Conservation (phyloP, 164 flowering plant genomes). For the Kingdonia uniflora region DNA sequence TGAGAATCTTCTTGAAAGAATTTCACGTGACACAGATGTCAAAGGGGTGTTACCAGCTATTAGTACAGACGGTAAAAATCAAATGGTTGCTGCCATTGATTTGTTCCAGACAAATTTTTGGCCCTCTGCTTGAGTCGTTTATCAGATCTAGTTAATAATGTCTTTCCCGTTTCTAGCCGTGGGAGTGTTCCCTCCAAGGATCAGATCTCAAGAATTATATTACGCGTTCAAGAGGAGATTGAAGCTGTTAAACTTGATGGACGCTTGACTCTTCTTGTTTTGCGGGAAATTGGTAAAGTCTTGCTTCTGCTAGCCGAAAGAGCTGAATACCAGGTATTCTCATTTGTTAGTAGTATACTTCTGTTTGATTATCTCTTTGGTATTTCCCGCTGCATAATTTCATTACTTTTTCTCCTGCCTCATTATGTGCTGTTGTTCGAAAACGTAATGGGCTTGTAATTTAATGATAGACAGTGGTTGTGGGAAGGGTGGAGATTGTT, state of each 20-base stretch:
- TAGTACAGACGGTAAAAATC: constrained; percentile 61
- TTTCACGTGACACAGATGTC: constrained; percentile 82
- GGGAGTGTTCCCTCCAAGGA: constrained; percentile 32
- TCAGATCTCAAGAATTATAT: neutral
- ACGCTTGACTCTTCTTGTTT: constrained; percentile 78
- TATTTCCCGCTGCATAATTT: too few species aligned
- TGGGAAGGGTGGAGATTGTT: too few species aligned
- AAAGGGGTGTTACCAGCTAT: constrained; percentile 90
- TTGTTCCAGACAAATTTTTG: constrained; percentile 80
- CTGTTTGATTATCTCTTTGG: neutral
- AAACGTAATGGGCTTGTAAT: too few species aligned
- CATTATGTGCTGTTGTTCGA: too few species aligned
- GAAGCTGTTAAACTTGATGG: constrained; percentile 86
- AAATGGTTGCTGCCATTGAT: constrained; percentile 70
- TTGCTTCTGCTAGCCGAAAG: constrained; percentile 26
- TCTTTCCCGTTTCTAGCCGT: constrained; percentile 75
- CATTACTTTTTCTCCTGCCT: too few species aligned
- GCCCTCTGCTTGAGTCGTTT: constrained; percentile 65
- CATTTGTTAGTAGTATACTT: neutral
- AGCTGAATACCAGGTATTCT: neutral
- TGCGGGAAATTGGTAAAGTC: constrained; percentile 72
- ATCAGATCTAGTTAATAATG: constrained; percentile 71
- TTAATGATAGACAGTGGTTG: too few species aligned
- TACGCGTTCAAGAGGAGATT: constrained; percentile 55
- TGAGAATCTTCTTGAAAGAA: constrained; percentile 84